These are phyloP conservation scores for Suillus placidus DNA, from an alignment of 768 basidiomycete genomes.

Conservation along the genomic window DNA sequence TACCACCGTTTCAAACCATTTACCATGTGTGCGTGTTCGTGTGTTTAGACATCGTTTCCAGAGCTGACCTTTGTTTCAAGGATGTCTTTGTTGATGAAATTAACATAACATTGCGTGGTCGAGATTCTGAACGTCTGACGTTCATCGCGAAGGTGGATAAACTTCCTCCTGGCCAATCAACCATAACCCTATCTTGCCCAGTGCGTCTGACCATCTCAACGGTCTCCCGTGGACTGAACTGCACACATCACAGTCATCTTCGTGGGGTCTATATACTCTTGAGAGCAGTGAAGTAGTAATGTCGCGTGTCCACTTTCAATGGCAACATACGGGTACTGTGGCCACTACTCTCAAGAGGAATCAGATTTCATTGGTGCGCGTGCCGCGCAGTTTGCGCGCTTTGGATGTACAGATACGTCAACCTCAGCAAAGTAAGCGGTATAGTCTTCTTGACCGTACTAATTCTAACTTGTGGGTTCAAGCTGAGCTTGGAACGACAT, in stretches of 20 bases:
- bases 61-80: slow-evolving; percentile 40
- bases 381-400: slow-evolving; percentile 64
- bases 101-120: slow-evolving; percentile 58
- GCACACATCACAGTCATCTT: slow-evolving; percentile 54
- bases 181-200: slow-evolving; percentile 65
- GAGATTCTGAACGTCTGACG: slow-evolving; percentile 61
- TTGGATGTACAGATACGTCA: slow-evolving; percentile 66
- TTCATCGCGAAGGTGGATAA: slow-evolving; percentile 48
- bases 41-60: not conserved
- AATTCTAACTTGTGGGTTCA: slow-evolving; percentile 13
- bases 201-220: slow-evolving; percentile 46
- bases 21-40: slow-evolving; percentile 72
- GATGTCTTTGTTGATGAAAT: slow-evolving; percentile 64
- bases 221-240: slow-evolving; percentile 6
- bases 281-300: slow-evolving; percentile 70
- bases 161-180: slow-evolving; percentile 62
- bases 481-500: slow-evolving; percentile 70
- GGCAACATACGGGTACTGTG: slow-evolving; percentile 47
- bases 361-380: slow-evolving; percentile 50
- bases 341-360: slow-evolving; percentile 30
- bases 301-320: slow-evolving; percentile 67
- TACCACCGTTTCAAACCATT: slow-evolving; percentile 60
- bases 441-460: slow-evolving; percentile 20
- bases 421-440: slow-evolving; percentile 43
- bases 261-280: slow-evolving; percentile 67